A percentile compares a stretch with the other conserved stretches of the same genome.
Conservation (phyloP, 1,139 yeast species). For the Yamadazyma mexicana region DNA sequence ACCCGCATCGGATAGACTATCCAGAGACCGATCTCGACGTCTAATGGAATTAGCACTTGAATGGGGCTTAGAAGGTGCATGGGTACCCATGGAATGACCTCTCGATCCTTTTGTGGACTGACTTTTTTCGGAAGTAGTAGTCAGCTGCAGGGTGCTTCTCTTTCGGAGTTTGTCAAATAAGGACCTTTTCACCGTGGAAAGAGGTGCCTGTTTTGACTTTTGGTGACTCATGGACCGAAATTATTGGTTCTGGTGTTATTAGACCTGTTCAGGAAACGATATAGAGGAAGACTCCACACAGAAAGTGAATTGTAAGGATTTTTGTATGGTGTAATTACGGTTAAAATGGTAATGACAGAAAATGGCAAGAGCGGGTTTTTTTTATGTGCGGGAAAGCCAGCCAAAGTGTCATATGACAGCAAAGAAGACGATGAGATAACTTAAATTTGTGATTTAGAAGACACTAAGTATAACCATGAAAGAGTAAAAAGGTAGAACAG, state of each 20-base stretch:
- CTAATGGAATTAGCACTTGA: not conserved
- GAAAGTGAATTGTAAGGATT: no score
- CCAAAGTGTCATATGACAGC: not conserved
- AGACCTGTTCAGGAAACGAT: not conserved
- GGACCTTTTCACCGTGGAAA: not conserved
- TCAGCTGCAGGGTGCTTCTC: constrained; percentile 5
- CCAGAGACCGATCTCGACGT: not conserved
- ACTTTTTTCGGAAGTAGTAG: not conserved
- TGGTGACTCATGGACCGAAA: not conserved
- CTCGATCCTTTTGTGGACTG: not conserved
- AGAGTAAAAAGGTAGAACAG: no score
- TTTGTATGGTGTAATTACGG: not conserved
- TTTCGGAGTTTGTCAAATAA: constrained; percentile 2
- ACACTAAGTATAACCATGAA: no score
- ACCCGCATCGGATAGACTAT: not conserved
- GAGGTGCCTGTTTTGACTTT: not conserved
- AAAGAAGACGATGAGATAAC: no score
- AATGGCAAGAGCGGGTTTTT: not conserved
- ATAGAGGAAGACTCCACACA: no score
- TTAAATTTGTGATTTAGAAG: no score
- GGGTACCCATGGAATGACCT: not conserved
- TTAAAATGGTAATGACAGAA: not conserved
- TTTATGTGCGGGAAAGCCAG: no score
- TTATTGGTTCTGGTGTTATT: no score
- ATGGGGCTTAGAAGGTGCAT: not conserved